Conservation (phyloP, 495 filamentous ascomycete species). For the Trichocladium uniseriatum region DNA sequence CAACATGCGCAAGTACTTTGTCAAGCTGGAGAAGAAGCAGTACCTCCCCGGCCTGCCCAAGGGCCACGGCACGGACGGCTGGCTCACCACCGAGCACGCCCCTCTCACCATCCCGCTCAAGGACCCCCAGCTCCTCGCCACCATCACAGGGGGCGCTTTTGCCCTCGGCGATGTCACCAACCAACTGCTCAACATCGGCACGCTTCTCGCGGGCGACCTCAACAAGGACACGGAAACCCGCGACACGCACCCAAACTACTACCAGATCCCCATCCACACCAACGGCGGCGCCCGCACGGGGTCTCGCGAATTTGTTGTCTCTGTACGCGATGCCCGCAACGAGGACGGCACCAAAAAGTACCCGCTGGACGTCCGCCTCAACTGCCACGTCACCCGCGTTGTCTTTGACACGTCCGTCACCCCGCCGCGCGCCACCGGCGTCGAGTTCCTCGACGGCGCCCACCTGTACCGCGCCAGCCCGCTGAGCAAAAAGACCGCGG, state of each 20-base stretch:
- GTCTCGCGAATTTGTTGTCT: slow-evolving; percentile 45
- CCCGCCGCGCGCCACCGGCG: slow-evolving; percentile 47
- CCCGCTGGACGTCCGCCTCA: slow-evolving; percentile 48
- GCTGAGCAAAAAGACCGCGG: too few relatives aligned
- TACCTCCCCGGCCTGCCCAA: slow-evolving; percentile 35
- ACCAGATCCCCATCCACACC: slow-evolving; percentile 45
- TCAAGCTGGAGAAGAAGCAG: slow-evolving; percentile 43
- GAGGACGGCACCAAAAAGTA: slow-evolving; percentile 46
- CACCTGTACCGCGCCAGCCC: slow-evolving; percentile 53
- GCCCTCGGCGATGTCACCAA: slow-evolving; percentile 39
- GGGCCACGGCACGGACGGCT: slow-evolving; percentile 53
- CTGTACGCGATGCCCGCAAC: slow-evolving; percentile 42
- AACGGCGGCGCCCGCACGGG: slow-evolving; percentile 41
- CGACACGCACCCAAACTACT: slow-evolving; percentile 30
- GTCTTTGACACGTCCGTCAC: slow-evolving; percentile 36
- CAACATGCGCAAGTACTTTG: slow-evolving; percentile 44
- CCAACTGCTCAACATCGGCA: slow-evolving; percentile 28
- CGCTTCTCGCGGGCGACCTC: slow-evolving; percentile 42
- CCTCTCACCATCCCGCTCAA: slow-evolving; percentile 39
- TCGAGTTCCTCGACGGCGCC: slow-evolving; percentile 53
- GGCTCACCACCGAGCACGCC: slow-evolving; percentile 42
- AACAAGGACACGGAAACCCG: slow-evolving; percentile 34
- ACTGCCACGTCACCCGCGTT: slow-evolving; percentile 54
- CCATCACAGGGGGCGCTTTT: slow-evolving; percentile 42
- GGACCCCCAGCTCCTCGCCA: slow-evolving; percentile 44